Evolutionary conservation across 2,329 filamentous ascomycete genomes (phyloP), one percentile per base, ranked within the genome.

Genomic region (Diaporthe aspalathi): DNA sequence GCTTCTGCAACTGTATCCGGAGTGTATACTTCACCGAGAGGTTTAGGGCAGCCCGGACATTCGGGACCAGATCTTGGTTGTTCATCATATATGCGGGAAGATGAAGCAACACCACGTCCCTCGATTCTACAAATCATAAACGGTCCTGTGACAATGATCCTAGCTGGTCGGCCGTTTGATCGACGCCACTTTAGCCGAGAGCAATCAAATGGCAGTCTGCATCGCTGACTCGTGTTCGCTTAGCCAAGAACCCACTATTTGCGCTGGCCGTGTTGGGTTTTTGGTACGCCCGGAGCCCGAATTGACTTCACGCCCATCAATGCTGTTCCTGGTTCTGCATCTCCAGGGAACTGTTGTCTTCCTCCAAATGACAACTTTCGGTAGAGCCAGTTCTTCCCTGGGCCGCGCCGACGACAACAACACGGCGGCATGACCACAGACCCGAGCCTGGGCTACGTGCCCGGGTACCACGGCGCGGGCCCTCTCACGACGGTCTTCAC

Each of bases 401-500:
- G 49, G 60, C 60, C 45, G 60, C 60, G 60, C 32, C 43, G 22
- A 49, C 29, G 9, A 38, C 3, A 65, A n/a, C n/a, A n/a, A 12
- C 3, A 65, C 45, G n/a, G 43, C 60, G 45, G 29, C 60, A 65
- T 65, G 60, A 65, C 45, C 29, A 65, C 60, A 20, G 35, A 50
- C n/a, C 14, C 60, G 29, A 35, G 16, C 11, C 20, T 22, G 29
- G 24, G 27, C 43, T 38, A 17, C 16, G n/a, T 65, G 60, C 7
- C 53, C 12, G 60, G 60, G 12, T 65, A 7, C 14, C 60, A 65
- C 29, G 67, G 67, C 35, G 67, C 67, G 12, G 67, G 67, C 29
- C 67, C 67, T 24, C 54, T 69, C 32, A 69, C 67, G 29, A 69
- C 67, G 0, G 67, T 69, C 43, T 69, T 69, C 11, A 69, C 67